These are phyloP conservation scores for Eucalyptus regnans DNA, from an alignment of 345 rosid genomes.

Conservation along the genomic window DNA sequence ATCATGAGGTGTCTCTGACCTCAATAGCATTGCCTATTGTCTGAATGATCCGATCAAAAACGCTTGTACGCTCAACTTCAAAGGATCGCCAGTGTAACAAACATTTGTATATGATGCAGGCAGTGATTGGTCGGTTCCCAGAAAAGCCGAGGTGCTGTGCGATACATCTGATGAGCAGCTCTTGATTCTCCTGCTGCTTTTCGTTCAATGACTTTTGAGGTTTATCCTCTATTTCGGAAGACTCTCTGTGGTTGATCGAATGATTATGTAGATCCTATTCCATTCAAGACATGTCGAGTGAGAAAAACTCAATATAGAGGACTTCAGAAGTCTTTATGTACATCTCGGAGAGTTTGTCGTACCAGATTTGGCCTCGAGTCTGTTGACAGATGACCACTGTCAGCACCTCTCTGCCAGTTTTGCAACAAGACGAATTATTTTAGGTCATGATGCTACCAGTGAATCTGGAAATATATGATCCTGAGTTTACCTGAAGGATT, in stretches of 20 bases:
- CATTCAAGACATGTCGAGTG: not conserved
- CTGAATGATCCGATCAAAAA: conserved; percentile 89
- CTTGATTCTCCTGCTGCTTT: conserved; percentile 95
- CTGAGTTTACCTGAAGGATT: conserved; percentile 51
- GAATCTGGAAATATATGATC: not conserved
- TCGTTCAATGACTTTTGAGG: conserved; percentile 89
- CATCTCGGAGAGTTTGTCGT: not conserved
- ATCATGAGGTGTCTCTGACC: conserved; percentile 23
- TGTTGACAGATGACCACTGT: conserved; percentile 49
- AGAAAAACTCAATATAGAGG: not conserved
- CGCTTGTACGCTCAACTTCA: conserved; percentile 89
- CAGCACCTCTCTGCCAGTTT: conserved; percentile 48
- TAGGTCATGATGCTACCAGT: not conserved
- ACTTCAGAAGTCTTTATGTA: not conserved
- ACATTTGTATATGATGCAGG: conserved; percentile 90
- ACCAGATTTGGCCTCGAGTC: conserved; percentile 54
- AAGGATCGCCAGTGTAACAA: conserved; percentile 95
- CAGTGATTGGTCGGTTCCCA: conserved; percentile 74
- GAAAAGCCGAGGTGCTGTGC: conserved; percentile 84
- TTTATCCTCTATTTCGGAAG: conserved; percentile 56
- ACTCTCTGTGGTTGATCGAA: conserved; percentile 64
- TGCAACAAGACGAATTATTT: not conserved
- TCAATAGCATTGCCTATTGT: conserved; percentile 88
- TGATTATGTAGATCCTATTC: conserved; percentile 67
- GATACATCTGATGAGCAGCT: conserved; percentile 83